Evolutionary conservation across 371 early-diverging fungal species (phyloP), one percentile per base, ranked within the genome.

Genomic region (Apophysomyces sp.): DNA sequence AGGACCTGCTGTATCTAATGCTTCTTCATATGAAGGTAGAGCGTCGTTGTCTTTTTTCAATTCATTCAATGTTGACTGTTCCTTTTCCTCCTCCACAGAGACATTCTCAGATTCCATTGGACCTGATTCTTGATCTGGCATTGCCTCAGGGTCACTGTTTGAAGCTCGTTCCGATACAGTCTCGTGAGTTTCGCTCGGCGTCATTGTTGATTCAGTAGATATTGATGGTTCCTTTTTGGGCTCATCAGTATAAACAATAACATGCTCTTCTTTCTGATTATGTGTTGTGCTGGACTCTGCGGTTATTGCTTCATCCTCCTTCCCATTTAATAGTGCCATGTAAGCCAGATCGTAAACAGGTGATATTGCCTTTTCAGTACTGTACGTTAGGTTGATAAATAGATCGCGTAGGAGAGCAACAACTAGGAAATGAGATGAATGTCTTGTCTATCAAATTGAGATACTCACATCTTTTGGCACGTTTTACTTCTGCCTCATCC

Each of bases 281-380:
- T 15, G 28, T 44, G 40, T 1, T 21, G 44, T 21, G 34, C 13
- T 13, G 15, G 29, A n/a, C 27, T 28, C 18, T 12, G 2, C 28
- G 2, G 6, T 18, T 44, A 18, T 16, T 15, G 36, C 52, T 15
- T 66, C 63, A 0, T 60, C 60, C 4, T 73, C 74, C 53, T 68
- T 77, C 36, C 76, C 76, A 41, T 77, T 82, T 16, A 78, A 60
- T 13, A 84, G 63, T 1, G 84, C 84, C 81, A 84, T 77, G 34
- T 76, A 80, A 6, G 84, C 84, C 24, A 84, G 65, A 9, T 80
- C 79, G 26, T 70, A 69, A 52, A 74, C 73, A 5, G 84, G 84
- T 3, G 80, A 73, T 18, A 84, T 80, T 1, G 82, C 79, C 37
- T 55, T 67, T 28, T 77, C 64, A 11, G 62, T 24, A 1, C 78